Evolutionary conservation across 2,329 filamentous ascomycete species (phyloP).

Genomic region (Fusarium foetens): DNA sequence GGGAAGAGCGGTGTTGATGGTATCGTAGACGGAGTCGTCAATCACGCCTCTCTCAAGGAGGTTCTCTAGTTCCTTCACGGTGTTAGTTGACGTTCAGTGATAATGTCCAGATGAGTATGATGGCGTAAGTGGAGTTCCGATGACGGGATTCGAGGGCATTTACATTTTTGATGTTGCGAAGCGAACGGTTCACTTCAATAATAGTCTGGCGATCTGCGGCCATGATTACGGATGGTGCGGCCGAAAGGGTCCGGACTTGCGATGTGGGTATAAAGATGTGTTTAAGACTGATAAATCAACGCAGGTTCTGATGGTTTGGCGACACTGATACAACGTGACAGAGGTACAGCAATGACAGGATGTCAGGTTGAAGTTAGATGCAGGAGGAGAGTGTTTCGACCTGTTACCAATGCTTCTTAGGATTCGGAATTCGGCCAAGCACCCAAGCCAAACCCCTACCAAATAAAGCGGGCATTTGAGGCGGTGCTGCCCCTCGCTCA

Average conservation of each 20-base stretch:
- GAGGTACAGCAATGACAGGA: constrained; percentile 10
- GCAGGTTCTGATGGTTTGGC: not conserved
- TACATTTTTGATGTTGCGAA: constrained; percentile 88
- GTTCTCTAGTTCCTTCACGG: constrained; percentile 82
- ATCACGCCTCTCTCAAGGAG: constrained; percentile 87
- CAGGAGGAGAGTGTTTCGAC: constrained; percentile 21
- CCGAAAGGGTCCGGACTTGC: constrained; percentile 7
- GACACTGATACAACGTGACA: constrained; percentile 8
- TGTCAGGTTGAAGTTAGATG: constrained; percentile 18
- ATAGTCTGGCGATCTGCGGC: constrained; percentile 65
- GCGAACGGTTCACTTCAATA: constrained; percentile 82
- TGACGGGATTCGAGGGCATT: not conserved
- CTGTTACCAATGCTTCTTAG: constrained; percentile 1
- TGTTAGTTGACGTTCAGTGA: constrained; percentile 12
- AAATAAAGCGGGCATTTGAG: constrained; percentile 40
- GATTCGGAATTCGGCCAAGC: constrained; percentile 12
- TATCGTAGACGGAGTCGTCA: constrained; percentile 77
- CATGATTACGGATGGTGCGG: constrained; percentile 49
- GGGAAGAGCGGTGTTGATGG: constrained; percentile 79
- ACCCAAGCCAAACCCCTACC: constrained; percentile 18
- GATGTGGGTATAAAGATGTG: not conserved
- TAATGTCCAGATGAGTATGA: not conserved
- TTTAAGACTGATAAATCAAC: not conserved
- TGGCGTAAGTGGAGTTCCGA: not conserved
- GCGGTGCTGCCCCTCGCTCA: constrained; percentile 39